These are phyloP conservation scores for Curvularia sp. DNA, from an alignment of 2,329 filamentous ascomycete species.

Conservation along the genomic window DNA sequence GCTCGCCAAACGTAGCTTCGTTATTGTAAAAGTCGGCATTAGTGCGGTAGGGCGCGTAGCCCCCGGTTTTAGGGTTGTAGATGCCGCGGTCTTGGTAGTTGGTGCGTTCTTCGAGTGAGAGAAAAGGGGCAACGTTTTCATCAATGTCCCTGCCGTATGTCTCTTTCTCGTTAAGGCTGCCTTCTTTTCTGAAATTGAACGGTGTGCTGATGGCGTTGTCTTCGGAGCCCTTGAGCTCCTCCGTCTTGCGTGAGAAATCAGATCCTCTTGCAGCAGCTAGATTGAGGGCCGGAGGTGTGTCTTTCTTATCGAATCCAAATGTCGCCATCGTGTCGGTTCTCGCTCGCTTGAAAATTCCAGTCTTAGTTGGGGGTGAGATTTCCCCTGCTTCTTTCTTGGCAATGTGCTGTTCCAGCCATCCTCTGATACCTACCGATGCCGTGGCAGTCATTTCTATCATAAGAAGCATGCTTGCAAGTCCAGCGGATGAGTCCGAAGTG, in stretches of 20 bases:
- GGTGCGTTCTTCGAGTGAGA: slow-evolving; percentile 6
- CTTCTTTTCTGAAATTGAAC: slow-evolving; percentile 32
- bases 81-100: slow-evolving; percentile 23
- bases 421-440: slow-evolving; percentile 30
- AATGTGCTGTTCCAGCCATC: slow-evolving; percentile 39
- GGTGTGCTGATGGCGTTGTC: slow-evolving; percentile 34
- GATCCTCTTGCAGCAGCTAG: slow-evolving; percentile 9
- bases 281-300: slow-evolving; percentile 12
- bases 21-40: slow-evolving; percentile 5
- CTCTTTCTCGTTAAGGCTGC: slow-evolving; percentile 7
- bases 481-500: slow-evolving; percentile 25
- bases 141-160: not conserved
- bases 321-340: slow-evolving; percentile 28
- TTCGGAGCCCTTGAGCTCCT: slow-evolving; percentile 29
- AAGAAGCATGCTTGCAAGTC: slow-evolving; percentile 24
- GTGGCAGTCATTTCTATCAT: slow-evolving; percentile 35
- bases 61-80: slow-evolving; percentile 14
- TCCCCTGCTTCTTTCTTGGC: slow-evolving; percentile 23
- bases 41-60: not conserved
- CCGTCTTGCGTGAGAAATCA: slow-evolving; percentile 20
- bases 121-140: not conserved
- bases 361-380: not conserved
- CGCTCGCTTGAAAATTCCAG: not conserved
- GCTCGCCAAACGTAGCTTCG: not conserved
- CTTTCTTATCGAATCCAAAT: slow-evolving; percentile 28